Conservation (phyloP, 805 yeast genomes). For the Lipomyces mesembrius region DNA sequence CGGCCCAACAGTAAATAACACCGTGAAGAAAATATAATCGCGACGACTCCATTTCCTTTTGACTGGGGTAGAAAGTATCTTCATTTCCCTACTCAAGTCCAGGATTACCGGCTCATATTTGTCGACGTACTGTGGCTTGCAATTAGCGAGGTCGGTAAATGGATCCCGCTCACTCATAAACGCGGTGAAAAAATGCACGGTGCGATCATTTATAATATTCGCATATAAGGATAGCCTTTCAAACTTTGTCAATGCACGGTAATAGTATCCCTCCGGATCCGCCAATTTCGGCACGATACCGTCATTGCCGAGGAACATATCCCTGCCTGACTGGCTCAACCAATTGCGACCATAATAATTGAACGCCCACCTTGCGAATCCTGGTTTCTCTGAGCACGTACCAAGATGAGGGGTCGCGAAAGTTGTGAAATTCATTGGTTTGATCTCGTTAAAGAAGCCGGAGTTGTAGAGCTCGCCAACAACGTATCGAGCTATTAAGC, state of each 20-base stretch:
- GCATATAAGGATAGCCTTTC: slow-evolving; percentile 65
- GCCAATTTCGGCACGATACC: slow-evolving; percentile 60
- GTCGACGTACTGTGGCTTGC: slow-evolving; percentile 16
- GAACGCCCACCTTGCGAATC: slow-evolving; percentile 46
- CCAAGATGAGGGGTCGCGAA: slow-evolving; percentile 84
- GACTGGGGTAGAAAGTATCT: slow-evolving; percentile 5
- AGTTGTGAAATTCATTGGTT: slow-evolving; percentile 66
- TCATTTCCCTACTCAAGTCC: slow-evolving; percentile 23
- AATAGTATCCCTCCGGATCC: slow-evolving; percentile 54
- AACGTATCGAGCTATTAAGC: slow-evolving; percentile 75
- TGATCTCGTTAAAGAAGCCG: slow-evolving; percentile 59
- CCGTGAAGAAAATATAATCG: slow-evolving; percentile 15
- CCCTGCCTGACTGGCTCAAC: slow-evolving; percentile 61
- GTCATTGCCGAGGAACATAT: slow-evolving; percentile 62
- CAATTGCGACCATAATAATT: slow-evolving; percentile 60
- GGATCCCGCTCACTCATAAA: slow-evolving; percentile 76
- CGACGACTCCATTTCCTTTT: slow-evolving; percentile 14
- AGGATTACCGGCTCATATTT: slow-evolving; percentile 18
- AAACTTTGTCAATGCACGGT: slow-evolving; percentile 62
- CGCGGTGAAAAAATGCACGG: slow-evolving; percentile 86
- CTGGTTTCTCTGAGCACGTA: slow-evolving; percentile 53
- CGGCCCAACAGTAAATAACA: slow-evolving; percentile 32
- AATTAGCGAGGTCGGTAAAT: slow-evolving; percentile 53
- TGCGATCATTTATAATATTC: slow-evolving; percentile 78
- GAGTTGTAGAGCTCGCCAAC: slow-evolving; percentile 65